These are phyloP conservation scores for Sporothrix schenckii DNA, from an alignment of 2,329 filamentous ascomycete species.

Conservation along the genomic window DNA sequence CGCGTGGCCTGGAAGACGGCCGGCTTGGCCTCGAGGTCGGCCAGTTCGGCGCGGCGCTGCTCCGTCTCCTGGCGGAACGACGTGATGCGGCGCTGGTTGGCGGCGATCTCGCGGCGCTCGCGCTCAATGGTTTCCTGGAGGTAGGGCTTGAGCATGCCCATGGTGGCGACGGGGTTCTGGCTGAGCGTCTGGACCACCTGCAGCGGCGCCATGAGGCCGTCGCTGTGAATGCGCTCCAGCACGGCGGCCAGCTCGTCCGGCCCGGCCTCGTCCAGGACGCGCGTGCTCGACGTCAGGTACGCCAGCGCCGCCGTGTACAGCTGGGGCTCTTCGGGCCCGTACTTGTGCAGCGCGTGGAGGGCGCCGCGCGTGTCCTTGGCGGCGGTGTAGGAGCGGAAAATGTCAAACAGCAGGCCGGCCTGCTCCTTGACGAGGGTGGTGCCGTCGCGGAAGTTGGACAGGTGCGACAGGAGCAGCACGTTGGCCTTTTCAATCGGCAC, in stretches of 20 bases:
- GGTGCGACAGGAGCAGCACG: constrained; percentile 85
- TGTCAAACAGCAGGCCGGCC: constrained; percentile 87
- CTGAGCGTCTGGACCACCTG: constrained; percentile 92
- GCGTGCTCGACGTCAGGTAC: constrained; percentile 85
- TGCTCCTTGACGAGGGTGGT: constrained; percentile 93
- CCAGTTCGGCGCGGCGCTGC: constrained; percentile 75
- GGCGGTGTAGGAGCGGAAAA: constrained; percentile 93
- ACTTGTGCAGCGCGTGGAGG: constrained; percentile 86
- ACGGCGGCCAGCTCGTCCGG: constrained; percentile 78
- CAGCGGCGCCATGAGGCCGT: constrained; percentile 90
- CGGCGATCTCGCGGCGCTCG: constrained; percentile 80
- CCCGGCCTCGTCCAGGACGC: constrained; percentile 82
- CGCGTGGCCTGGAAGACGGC: constrained; percentile 88
- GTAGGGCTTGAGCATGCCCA: constrained; percentile 96
- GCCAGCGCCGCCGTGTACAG: constrained; percentile 89
- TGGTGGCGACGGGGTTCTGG: constrained; percentile 75
- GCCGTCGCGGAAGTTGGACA: constrained; percentile 87
- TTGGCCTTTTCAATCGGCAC: constrained; percentile 92
- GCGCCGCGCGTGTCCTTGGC: constrained; percentile 90
- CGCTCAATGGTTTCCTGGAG: constrained; percentile 84
- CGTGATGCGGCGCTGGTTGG: constrained; percentile 77
- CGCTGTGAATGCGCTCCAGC: constrained; percentile 82
- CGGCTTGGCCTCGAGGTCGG: constrained; percentile 75
- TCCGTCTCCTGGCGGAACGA: constrained; percentile 85
- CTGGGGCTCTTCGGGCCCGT: constrained; percentile 86